A percentile compares a stretch with the other conserved stretches of the same genome.
Evolutionary conservation across 208 protist species (phyloP).

Genomic region (Spongospora subterranea): DNA sequence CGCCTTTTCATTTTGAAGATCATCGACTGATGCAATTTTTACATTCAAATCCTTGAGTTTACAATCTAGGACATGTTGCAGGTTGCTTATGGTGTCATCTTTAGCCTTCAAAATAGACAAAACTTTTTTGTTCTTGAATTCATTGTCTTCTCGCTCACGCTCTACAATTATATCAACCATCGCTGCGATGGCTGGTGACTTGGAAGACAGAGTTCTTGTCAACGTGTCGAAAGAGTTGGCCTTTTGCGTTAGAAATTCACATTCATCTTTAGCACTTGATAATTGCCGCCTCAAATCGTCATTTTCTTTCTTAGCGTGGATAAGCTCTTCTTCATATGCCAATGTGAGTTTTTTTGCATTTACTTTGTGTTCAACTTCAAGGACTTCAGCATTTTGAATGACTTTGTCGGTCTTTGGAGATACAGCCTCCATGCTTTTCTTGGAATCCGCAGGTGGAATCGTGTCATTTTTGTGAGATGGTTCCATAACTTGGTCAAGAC

Average conservation of each 20-base stretch:
- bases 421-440: background rate
- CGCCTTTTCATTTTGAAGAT: too few relatives aligned
- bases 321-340: background rate
- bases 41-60: too few relatives aligned
- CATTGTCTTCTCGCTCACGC: slow-evolving; percentile 22
- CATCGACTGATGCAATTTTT: too few relatives aligned
- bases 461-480: background rate
- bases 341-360: background rate
- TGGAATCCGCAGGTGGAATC: too few relatives aligned
- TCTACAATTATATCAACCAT: slow-evolving; percentile 22
- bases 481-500: background rate
- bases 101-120: background rate
- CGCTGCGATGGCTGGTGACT: background rate
- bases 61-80: too few relatives aligned
- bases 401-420: background rate
- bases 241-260: slow-evolving; percentile 12
- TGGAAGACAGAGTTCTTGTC: background rate
- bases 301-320: background rate
- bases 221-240: background rate
- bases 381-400: background rate
- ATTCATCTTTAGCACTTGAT: background rate
- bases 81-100: too few relatives aligned
- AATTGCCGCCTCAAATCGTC: background rate
- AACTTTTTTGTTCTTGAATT: slow-evolving; percentile 21
- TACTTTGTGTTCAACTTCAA: background rate